Evolutionary conservation across 768 basidiomycete species (phyloP), one percentile per base, ranked within the genome.

Genomic region (Lactarius psammicola): DNA sequence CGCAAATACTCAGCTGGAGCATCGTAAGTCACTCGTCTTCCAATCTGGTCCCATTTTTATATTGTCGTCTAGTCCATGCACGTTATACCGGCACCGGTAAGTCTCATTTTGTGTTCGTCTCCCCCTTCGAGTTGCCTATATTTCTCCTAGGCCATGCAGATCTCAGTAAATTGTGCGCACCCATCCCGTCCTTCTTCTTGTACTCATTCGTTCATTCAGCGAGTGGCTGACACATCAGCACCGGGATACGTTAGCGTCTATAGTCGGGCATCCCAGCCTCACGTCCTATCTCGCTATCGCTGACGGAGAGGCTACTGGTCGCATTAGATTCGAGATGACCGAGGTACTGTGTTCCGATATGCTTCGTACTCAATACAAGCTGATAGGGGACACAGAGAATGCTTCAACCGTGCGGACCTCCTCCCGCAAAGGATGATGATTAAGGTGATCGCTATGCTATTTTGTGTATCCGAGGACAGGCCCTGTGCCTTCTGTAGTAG

Each of bases 161-260:
- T 76, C 79, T 95, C 75, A 92, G 94, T 7, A 98, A 98, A 81
- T 95, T 89, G 96, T 97, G 72, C 68, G 93, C 57, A 59, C 20
- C 30, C 49, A 38, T 0, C 13, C 31, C 46, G 34, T 68, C 55
- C 38, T 36, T 49, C 56, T 62, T 40, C 58, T 56, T 63, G 13
- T 70, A 68, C 72, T 70, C 23, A 65, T 62, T 44, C 36, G 20
- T 64, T 60, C 5, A 2, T 73, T 1, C 23, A 98, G 96, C 77
- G 96, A 98, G 74, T 98, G 96, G 96, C 77, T 96, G 55, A 97
- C 94, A 8, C 94, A 98, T 77, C 96, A 98, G 74, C 95, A 98
- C 78, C 87, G 96, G 49, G 96, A 98, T 75, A 95, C 94, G n/a
- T 79, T 93, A 67, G 80, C 95, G 28, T 90, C 95, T 10, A 95